phyloP scores from a whole-genome alignment of 345 rosid species.

The Populus ilicifolia region DNA sequence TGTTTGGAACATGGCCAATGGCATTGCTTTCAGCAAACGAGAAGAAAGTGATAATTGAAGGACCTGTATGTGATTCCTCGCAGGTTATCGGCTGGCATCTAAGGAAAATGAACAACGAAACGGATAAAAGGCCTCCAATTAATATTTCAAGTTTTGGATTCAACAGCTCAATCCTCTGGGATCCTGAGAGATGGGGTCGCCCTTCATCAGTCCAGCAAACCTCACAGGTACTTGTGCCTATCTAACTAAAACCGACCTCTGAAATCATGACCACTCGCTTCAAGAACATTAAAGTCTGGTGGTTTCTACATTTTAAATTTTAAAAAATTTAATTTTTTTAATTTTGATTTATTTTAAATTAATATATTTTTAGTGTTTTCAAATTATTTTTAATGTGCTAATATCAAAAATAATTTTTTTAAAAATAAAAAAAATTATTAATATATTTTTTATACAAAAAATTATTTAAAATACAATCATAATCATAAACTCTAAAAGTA shows the following conservation, averaged over 20 bases:
- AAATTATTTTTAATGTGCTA: too few species aligned
- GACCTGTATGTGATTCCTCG: constrained; percentile 77
- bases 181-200: constrained; percentile 90
- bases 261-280: not conserved
- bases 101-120: constrained; percentile 49
- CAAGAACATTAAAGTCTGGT: too few species aligned
- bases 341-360: too few species aligned
- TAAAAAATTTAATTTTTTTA: too few species aligned
- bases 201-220: constrained; percentile 25
- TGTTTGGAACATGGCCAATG: constrained; percentile 87
- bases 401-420: too few species aligned
- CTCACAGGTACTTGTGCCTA: constrained; percentile 14
- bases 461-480: too few species aligned
- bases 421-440: too few species aligned
- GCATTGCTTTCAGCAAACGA: constrained; percentile 61
- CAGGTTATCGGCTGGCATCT: constrained; percentile 89
- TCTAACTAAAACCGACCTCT: not conserved
- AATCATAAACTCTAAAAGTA: not conserved
- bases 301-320: too few species aligned
- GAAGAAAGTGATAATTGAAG: constrained; percentile 65
- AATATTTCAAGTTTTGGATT: constrained; percentile 41
- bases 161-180: constrained; percentile 82
- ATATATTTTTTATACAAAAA: too few species aligned
- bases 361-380: too few species aligned
- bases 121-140: constrained; percentile 36